Base-by-base conservation (phyloP, 306 rosid species). In the Cicer pinnatifidum region DNA sequence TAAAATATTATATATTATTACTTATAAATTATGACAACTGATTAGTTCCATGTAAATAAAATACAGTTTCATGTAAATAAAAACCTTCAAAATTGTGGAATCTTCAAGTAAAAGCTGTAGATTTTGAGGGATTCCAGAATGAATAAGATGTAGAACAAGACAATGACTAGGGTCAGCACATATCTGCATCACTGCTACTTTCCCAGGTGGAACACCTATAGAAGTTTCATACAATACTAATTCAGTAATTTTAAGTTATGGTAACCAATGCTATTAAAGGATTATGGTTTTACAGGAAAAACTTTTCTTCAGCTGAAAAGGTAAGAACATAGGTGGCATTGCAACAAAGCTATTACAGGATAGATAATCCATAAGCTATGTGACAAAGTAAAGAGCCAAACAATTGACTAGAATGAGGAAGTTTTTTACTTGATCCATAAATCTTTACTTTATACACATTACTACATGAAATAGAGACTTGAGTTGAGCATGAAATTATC, bases 111-210 rank as follows among this genome's bases (percentile, higher is more conserved):
- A 78, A 78, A 75, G 82, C 69, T 76, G 86, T 67, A 94, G 82
- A 82, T 82, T 85, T 80, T 0, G 87, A 61, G 98, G 88, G 76
- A 94, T 85, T 69, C 98, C 98, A 11, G 96, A 88, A 80, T 94
- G 98, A 75, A 89, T 51, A 65, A 91, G 78, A 74, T 94, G 98
- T 81, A 94, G 87, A 75, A 94, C 96, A 72, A 87, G 82, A 79
- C 97, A 94, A 40, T 68, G 83, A 56, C 78, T 80, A 65, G 79
- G 44, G 75, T 76, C 90, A 23, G 58, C 45, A 75, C 96, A 94
- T 74, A 91, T 84, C 83, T 94, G 98, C 98, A 94, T 79, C 69
- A 94, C 96, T 56, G 96, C 97, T 73, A 81, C 90, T 85, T 87
- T 91, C 81, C 95, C 88, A 23, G 91, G 89, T 7, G 95, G 80